These are phyloP conservation scores for Leccinum insigne DNA, from an alignment of 1,284 basidiomycete species.

Conservation along the genomic window DNA sequence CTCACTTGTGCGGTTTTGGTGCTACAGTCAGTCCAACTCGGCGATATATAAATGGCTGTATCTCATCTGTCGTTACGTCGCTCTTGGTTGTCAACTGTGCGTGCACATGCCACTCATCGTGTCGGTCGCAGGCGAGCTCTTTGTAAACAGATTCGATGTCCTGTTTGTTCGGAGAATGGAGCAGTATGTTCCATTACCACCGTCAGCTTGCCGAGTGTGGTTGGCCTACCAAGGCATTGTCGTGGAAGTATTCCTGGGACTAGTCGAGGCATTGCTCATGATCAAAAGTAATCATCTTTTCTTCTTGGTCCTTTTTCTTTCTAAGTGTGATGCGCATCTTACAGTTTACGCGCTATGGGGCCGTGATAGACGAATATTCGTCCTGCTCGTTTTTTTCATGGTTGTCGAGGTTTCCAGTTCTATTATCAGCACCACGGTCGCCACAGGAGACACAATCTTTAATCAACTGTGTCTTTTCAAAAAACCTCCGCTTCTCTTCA, in stretches of 20 bases:
- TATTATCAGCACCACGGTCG: slow-evolving; percentile 1
- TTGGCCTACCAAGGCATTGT: slow-evolving; percentile 13
- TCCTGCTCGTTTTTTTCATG: slow-evolving; percentile 10
- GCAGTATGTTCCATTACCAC: slow-evolving; percentile 1
- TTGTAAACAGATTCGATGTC: slow-evolving; percentile 3
- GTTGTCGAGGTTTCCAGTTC: slow-evolving; percentile 8
- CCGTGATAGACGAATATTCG: slow-evolving; percentile 8
- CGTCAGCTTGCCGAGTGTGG: slow-evolving; percentile 12
- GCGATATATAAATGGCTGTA: slow-evolving; percentile 13
- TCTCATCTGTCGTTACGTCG: slow-evolving; percentile 11
- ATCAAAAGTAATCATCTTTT: slow-evolving; percentile 6
- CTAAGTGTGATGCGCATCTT: too few relatives aligned
- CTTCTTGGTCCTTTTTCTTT: background rate
- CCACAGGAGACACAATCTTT: slow-evolving; percentile 3
- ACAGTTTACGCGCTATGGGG: slow-evolving; percentile 14
- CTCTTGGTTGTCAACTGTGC: slow-evolving; percentile 11
- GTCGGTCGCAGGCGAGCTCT: background rate
- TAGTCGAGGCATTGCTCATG: slow-evolving; percentile 17
- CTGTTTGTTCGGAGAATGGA: slow-evolving; percentile 13
- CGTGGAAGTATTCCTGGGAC: slow-evolving; percentile 6
- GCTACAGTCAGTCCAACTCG: slow-evolving; percentile 3
- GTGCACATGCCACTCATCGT: background rate
- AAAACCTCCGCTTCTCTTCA: slow-evolving; percentile 2
- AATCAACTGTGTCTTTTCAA: slow-evolving; percentile 11
- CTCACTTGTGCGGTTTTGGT: background rate